Conservation (phyloP, 2,329 filamentous ascomycete species). For the Tetracladium maxilliforme region DNA sequence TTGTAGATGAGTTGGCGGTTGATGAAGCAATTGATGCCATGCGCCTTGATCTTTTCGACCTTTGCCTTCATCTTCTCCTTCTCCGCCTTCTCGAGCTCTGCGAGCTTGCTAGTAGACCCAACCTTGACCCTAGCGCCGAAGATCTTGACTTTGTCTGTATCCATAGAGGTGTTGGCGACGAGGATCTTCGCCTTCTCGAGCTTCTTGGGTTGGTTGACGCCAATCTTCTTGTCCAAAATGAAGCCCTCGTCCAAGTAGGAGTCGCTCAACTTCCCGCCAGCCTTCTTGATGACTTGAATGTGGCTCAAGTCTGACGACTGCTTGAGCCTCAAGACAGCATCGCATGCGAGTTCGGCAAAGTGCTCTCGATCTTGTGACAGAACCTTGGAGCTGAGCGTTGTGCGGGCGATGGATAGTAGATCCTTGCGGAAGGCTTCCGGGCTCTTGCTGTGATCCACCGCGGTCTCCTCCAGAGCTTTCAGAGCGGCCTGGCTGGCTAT, state of each 20-base stretch:
- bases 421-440: constrained; percentile 78
- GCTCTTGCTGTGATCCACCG: constrained; percentile 81
- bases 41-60: constrained; percentile 96
- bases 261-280: constrained; percentile 91
- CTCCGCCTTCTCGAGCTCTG: constrained; percentile 96
- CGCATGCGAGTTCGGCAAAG: constrained; percentile 78
- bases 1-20: constrained; percentile 99
- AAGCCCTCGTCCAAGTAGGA: constrained; percentile 97
- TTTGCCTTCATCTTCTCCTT: constrained; percentile 99
- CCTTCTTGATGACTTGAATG: constrained; percentile 99
- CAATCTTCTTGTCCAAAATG: constrained; percentile 98
- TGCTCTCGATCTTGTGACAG: constrained; percentile 86
- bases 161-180: constrained; percentile 97
- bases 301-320: constrained; percentile 89
- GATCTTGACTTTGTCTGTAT: constrained; percentile 99
- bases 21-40: constrained; percentile 99
- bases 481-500: constrained; percentile 89
- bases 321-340: constrained; percentile 81
- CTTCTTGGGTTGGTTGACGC: constrained; percentile 94
- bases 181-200: constrained; percentile 97
- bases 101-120: constrained; percentile 86
- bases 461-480: constrained; percentile 65
- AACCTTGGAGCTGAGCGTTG: constrained; percentile 94
- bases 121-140: constrained; percentile 97
- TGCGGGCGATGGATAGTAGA: constrained; percentile 78